phyloP scores from a whole-genome alignment of 1,284 basidiomycete species.

The Ganoderma lingzhi region DNA sequence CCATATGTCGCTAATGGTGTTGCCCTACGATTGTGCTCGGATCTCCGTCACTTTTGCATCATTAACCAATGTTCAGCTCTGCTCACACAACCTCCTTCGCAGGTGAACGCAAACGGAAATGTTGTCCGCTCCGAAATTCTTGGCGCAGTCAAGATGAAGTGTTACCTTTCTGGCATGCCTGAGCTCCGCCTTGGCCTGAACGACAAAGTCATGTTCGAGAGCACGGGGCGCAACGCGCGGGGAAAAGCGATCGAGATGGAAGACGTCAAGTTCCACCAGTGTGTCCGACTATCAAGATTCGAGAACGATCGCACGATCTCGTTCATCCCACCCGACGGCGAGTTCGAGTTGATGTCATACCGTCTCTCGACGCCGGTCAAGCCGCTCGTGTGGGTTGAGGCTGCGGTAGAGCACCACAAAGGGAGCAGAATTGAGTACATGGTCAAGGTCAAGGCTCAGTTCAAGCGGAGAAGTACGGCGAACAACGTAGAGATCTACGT shows the following conservation, averaged over 20 bases:
- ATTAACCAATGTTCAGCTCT: not conserved
- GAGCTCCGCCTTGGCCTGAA: constrained; percentile 96
- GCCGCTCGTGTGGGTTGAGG: constrained; percentile 98
- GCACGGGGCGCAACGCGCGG: constrained; percentile 91
- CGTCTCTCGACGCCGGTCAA: constrained; percentile 96
- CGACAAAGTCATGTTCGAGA: constrained; percentile 99
- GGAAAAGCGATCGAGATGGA: constrained; percentile 99
- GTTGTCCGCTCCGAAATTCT: constrained; percentile 98
- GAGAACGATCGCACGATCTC: constrained; percentile 99
- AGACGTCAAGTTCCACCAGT: constrained; percentile 99
- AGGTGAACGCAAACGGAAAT: constrained; percentile 97
- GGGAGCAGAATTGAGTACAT: constrained; percentile 97
- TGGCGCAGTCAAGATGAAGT: constrained; percentile 99
- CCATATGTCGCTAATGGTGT: not conserved
- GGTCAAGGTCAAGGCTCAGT: constrained; percentile 98
- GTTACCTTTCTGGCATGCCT: constrained; percentile 98
- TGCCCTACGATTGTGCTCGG: not conserved
- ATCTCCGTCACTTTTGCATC: too few relatives aligned
- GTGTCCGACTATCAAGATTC: constrained; percentile 98
- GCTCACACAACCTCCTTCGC: not conserved
- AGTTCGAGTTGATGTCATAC: constrained; percentile 99
- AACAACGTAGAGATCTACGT: constrained; percentile 99
- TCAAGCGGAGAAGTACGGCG: constrained; percentile 95
- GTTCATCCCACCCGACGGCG: constrained; percentile 99
- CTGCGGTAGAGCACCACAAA: constrained; percentile 93